These are phyloP conservation scores for Kwoniella mangroviensis DNA, from an alignment of 768 basidiomycete species.

Conservation along the genomic window DNA sequence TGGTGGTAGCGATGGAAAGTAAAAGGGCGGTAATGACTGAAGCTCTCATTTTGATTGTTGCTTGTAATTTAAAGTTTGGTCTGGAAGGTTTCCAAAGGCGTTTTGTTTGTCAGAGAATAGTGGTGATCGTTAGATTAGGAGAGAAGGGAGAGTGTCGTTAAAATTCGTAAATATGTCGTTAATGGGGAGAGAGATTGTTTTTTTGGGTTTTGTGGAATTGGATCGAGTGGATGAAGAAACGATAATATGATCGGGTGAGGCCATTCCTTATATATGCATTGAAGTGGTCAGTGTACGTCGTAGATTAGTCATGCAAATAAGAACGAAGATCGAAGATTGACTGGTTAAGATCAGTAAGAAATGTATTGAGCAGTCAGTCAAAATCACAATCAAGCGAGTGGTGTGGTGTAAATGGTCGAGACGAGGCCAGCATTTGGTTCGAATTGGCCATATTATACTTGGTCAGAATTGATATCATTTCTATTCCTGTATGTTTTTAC, in stretches of 20 bases:
- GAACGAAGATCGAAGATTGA: not conserved
- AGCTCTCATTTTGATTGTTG: constrained; percentile 21
- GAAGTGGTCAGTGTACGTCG: not conserved
- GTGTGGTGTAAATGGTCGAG: too few relatives aligned
- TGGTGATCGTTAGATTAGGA: constrained; percentile 13
- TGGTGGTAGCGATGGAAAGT: constrained; percentile 9
- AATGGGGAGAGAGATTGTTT: not conserved
- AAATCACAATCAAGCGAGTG: not conserved
- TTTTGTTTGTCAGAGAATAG: constrained; percentile 10
- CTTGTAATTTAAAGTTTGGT: not conserved
- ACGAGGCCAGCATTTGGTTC: not conserved
- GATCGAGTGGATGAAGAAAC: constrained; percentile 11
- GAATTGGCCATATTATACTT: too few relatives aligned
- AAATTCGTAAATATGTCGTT: constrained; percentile 10
- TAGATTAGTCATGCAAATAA: not conserved
- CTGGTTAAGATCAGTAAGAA: constrained; percentile 4
- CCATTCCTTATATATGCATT: not conserved
- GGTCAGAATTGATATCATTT: too few relatives aligned
- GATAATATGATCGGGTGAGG: not conserved
- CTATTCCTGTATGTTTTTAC: too few relatives aligned
- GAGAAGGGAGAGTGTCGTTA: constrained; percentile 6
- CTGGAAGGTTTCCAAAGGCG: not conserved
- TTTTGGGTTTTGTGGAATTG: not conserved
- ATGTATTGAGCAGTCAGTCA: not conserved
- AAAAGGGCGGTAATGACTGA: constrained; percentile 18